A percentile compares a stretch with the other conserved stretches of the same genome.
These are phyloP conservation scores for Penicillium chermesinum DNA, from an alignment of 495 filamentous ascomycete species.

Conservation along the genomic window DNA sequence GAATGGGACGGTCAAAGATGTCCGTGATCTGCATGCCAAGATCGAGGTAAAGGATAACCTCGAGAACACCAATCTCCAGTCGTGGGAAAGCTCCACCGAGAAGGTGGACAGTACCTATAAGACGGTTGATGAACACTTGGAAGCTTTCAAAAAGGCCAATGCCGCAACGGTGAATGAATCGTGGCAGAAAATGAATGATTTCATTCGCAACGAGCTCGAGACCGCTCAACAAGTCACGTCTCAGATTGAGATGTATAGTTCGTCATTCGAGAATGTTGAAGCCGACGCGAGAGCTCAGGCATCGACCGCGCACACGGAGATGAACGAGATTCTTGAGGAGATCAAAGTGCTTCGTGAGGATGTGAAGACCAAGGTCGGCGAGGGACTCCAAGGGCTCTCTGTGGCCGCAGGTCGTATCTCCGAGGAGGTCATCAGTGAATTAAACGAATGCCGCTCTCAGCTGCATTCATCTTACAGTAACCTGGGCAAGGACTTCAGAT, in stretches of 20 bases:
- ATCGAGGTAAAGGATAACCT: conserved; percentile 75
- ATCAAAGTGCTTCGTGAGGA: conserved; percentile 83
- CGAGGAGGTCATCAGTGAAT: conserved; percentile 82
- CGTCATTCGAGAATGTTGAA: conserved; percentile 60
- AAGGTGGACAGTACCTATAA: conserved; percentile 67
- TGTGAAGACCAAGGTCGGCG: conserved; percentile 78
- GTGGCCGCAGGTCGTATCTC: conserved; percentile 82
- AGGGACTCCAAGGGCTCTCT: conserved; percentile 79
- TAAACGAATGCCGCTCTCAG: conserved; percentile 74
- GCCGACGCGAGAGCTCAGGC: conserved; percentile 63
- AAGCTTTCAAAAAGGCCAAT: no score
- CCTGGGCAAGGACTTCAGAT: conserved; percentile 86
- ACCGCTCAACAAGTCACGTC: conserved; percentile 61
- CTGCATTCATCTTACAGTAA: conserved; percentile 80
- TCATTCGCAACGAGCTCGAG: conserved; percentile 65
- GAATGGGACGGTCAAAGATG: conserved; percentile 68
- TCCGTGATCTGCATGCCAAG: conserved; percentile 76
- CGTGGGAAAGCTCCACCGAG: conserved; percentile 69
- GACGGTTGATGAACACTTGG: no score
- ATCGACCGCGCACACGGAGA: conserved; percentile 68
- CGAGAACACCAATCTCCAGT: conserved; percentile 69
- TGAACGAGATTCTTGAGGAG: conserved; percentile 87
- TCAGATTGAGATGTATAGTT: conserved; percentile 62
- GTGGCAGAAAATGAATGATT: conserved; percentile 66
- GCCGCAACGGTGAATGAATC: no score